phyloP scores from a whole-genome alignment of 768 basidiomycete genomes.

The Butyriboletus loyo region DNA sequence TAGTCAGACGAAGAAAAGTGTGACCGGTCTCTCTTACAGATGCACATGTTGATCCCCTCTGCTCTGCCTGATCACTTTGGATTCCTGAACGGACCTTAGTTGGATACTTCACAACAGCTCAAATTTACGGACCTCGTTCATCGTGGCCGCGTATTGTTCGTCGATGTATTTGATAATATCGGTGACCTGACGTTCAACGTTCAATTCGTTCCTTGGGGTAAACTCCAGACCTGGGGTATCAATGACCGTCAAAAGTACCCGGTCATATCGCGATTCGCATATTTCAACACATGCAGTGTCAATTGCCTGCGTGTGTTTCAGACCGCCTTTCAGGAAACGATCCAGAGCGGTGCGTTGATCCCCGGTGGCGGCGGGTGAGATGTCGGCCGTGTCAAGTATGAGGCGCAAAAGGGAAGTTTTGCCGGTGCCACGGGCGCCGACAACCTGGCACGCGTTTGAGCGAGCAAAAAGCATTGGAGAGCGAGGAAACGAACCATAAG shows the following conservation, averaged over 20 bases:
- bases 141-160: slow-evolving; percentile 77
- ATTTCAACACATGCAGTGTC: slow-evolving; percentile 75
- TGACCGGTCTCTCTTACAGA: slow-evolving; percentile 49
- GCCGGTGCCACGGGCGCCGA: slow-evolving; percentile 76
- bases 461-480: neutral
- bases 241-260: slow-evolving; percentile 74
- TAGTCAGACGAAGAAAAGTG: slow-evolving; percentile 12
- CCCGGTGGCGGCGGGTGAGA: slow-evolving; percentile 71
- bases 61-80: slow-evolving; percentile 82
- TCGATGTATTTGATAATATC: slow-evolving; percentile 75
- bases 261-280: slow-evolving; percentile 78
- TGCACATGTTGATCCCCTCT: slow-evolving; percentile 91
- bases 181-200: slow-evolving; percentile 76
- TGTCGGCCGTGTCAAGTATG: slow-evolving; percentile 79
- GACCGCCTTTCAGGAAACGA: slow-evolving; percentile 57
- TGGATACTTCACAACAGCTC: neutral
- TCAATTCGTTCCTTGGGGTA: slow-evolving; percentile 65
- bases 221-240: slow-evolving; percentile 88
- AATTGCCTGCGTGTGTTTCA: slow-evolving; percentile 61
- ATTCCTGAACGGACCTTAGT: slow-evolving; percentile 53
- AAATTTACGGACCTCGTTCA: slow-evolving; percentile 63
- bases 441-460: slow-evolving; percentile 49
- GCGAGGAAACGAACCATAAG: slow-evolving; percentile 58
- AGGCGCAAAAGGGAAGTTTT: slow-evolving; percentile 82
- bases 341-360: slow-evolving; percentile 69